These are phyloP conservation scores for Amanita muscaria DNA, from an alignment of 768 basidiomycete genomes.

Conservation along the genomic window DNA sequence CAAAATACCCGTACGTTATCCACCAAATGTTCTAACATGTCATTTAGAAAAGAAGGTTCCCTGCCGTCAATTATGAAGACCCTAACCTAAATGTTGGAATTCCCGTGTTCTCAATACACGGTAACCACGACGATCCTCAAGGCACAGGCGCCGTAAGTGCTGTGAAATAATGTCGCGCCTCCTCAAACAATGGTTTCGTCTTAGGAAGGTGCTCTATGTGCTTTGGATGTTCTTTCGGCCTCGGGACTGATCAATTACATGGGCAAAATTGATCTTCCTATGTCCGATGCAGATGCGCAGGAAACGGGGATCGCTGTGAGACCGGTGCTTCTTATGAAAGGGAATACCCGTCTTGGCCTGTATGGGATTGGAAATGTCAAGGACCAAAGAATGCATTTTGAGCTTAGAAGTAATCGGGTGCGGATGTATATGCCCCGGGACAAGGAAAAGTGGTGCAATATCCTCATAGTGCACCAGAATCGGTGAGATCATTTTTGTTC, in stretches of 20 bases:
- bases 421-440: conserved; percentile 94
- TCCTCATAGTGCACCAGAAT: conserved; percentile 92
- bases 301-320: conserved; percentile 75
- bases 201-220: conserved; percentile 87
- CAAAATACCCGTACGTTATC: conserved; percentile 66
- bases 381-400: conserved; percentile 94
- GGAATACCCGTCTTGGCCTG: conserved; percentile 76
- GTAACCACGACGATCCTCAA: conserved; percentile 98
- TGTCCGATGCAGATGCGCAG: conserved; percentile 57
- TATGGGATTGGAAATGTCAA: conserved; percentile 97
- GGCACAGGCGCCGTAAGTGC: conserved; percentile 77
- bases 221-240: conserved; percentile 90
- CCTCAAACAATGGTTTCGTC: neutral
- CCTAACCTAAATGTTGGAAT: conserved; percentile 90
- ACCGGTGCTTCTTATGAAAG: conserved; percentile 88
- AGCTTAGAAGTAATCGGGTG: conserved; percentile 87
- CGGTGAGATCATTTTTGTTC: conserved; percentile 41
- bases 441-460: conserved; percentile 91
- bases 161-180: neutral
- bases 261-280: conserved; percentile 87
- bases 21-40: neutral
- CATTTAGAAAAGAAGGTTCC: conserved; percentile 52
- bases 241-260: conserved; percentile 95
- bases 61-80: conserved; percentile 95
- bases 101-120: conserved; percentile 99